Percentiles rank a stretch among this genome's conserved stretches.
Conservation (phyloP, 129 eudicot genomes). For the Deinandra increscens region DNA sequence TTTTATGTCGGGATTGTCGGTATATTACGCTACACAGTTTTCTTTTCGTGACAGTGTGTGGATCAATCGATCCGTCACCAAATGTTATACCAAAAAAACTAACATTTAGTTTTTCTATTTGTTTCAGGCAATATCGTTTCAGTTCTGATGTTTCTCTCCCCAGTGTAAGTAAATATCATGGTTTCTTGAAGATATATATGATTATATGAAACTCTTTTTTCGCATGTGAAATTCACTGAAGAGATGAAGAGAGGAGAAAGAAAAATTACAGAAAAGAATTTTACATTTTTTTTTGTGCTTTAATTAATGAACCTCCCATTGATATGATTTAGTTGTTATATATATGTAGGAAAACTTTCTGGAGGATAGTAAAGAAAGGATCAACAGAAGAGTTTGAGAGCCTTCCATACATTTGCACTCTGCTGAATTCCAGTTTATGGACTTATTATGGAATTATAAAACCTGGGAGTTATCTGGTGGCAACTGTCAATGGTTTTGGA, state of each 20-base stretch:
- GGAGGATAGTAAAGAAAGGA: constrained; percentile 41
- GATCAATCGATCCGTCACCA: neutral
- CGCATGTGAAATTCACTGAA: too few species aligned
- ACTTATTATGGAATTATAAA: constrained; percentile 65
- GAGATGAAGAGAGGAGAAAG: too few species aligned
- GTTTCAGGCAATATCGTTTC: constrained; percentile 62
- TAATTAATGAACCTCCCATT: too few species aligned
- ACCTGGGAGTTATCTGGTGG: constrained; percentile 61
- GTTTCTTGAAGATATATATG: neutral
- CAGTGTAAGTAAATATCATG: constrained; percentile 44
- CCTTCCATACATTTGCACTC: constrained; percentile 65
- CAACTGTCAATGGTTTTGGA: constrained; percentile 76
- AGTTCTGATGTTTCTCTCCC: constrained; percentile 65
- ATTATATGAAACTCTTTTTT: neutral
- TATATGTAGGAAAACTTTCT: constrained; percentile 54
- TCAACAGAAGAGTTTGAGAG: constrained; percentile 71
- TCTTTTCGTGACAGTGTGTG: neutral
- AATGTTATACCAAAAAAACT: neutral
- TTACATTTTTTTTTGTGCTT: too few species aligned
- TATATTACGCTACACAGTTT: neutral
- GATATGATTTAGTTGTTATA: too few species aligned
- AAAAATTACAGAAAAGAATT: too few species aligned
- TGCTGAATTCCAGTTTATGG: constrained; percentile 61
- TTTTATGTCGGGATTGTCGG: constrained; percentile 56
- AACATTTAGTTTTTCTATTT: neutral